Base-by-base conservation (phyloP, 345 rosid species). In the Firmiana major region DNA sequence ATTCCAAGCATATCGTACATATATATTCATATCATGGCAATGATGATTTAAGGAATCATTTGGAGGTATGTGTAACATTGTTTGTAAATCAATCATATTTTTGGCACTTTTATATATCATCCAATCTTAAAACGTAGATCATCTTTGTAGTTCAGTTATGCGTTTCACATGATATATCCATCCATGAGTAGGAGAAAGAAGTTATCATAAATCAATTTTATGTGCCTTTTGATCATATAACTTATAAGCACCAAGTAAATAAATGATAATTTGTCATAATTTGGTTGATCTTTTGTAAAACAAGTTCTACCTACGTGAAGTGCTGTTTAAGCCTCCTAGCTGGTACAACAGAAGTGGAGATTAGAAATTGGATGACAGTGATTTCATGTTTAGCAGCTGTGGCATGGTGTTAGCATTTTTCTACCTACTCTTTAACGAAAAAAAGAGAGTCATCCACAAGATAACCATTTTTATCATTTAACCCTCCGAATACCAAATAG, bases 1-100 rank as follows among this genome's bases (percentile, higher is more conserved):
- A 80, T 63, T 82, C 88, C 36, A 83, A 80, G 73, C 85, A 85
- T 48, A 73, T 85, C 0, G 85, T 82, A 70, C 82, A 80, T 40
- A 57, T 85, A 60, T 85, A 80, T 67, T 80, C 85, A 9, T 85
- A 80, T 76, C 69, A 73, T 48, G 88, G 77, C 60, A 81, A 46
- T 51, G 54, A 68, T 54, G 82, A 75, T 60, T 73, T 63, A 12
- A 45, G 59, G 40, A 76, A 78, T 46, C 79, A 80, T 59, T 75
- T 78, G 51, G 84, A 85, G 86, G 88, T 85, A 67, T 69, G 82
- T 49, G 1, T 58, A 63, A 31, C 67, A 34, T 28, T 60, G 16
- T 28, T 60, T 60, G 63, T 58, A 3, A 15, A 58, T 11, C 34
- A 24, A 58, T 58, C 16, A 58, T 21, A 17, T 55, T n/a, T 55